Evolutionary conservation across 2,329 filamentous ascomycete species (phyloP), one percentile per base, ranked within the genome.

Genomic region (Botryotinia globosa): DNA sequence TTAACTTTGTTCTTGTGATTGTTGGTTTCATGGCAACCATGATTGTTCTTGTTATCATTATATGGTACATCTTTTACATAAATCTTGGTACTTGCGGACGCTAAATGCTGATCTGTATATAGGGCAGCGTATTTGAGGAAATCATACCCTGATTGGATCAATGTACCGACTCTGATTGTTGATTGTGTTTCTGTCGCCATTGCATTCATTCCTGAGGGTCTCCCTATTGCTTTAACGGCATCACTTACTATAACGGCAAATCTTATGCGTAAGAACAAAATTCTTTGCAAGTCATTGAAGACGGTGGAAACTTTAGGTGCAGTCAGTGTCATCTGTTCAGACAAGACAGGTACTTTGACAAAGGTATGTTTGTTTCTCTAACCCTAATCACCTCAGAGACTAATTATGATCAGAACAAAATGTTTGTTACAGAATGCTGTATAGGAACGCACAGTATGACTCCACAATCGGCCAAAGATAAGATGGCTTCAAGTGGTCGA

Each of bases 201-300:
- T 7, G 91, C 91, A 1, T 93, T 93, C 79, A 92, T 94, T 14
- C 91, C 92, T 0, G 91, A 93, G 81, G 90, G 91, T 9, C 82
- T 92, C 0, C 90, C 91, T 0, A 89, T 93, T 66, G 90, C 90
- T 1, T 82, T 92, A 32, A 91, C 90, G 0, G 87, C 89, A 0
- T 90, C 88, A 34, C 83, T 94, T 76, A 94, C 91, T 0, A 94
- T 94, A 73, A 90, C 88, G 1, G 91, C 92, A 29, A 91, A 90
- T 75, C 86, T 92, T 76, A 94, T 94, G 92, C 86, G 85, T 76
- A 90, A 90, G 81, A 90, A 93, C 80, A 90, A 91, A 79, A 89
- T 94, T 44, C 85, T 94, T 9, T 93, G 91, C 87, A 94, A 94
- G 81, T 92, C 90, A 0, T 84, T 94, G 66, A 92, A 92, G 82